Conservation (phyloP, 2,329 filamentous ascomycete genomes). For the Fusarium sacchari region DNA sequence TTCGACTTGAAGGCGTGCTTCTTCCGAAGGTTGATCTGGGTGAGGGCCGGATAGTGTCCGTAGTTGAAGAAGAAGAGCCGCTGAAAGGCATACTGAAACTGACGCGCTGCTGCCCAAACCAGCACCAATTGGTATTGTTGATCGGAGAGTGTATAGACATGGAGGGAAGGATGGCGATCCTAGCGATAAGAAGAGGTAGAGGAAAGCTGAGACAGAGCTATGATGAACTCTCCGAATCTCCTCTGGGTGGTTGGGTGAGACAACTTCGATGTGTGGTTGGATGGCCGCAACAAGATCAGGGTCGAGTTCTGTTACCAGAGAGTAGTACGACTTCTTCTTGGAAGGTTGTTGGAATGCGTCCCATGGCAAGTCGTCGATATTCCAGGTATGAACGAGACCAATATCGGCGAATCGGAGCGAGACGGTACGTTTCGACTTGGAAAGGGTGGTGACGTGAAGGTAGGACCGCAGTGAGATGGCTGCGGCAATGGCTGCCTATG, state of each 20-base stretch:
- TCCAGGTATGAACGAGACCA: conserved; percentile 88
- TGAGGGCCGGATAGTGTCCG: conserved; percentile 90
- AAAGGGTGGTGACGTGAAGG: conserved; percentile 92
- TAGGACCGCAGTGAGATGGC: conserved; percentile 96
- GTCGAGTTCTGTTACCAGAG: conserved; percentile 85
- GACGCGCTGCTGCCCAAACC: conserved; percentile 95
- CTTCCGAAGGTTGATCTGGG: conserved; percentile 86
- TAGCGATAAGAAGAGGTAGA: conserved; percentile 92
- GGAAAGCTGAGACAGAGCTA: conserved; percentile 82
- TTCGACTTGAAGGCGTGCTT: conserved; percentile 90
- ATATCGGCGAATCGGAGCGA: conserved; percentile 92
- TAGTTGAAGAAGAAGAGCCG: conserved; percentile 87
- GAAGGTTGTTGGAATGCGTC: conserved; percentile 77
- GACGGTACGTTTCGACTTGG: conserved; percentile 89
- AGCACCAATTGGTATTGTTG: conserved; percentile 91
- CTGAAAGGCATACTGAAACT: conserved; percentile 87
- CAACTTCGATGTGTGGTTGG: conserved; percentile 77
- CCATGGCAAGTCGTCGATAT: conserved; percentile 94
- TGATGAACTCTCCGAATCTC: conserved; percentile 85
- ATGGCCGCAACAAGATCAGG: conserved; percentile 82
- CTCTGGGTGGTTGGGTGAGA: conserved; percentile 74
- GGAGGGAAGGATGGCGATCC: conserved; percentile 81
- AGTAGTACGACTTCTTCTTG: conserved; percentile 97
- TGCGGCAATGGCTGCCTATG: conserved; percentile 87
- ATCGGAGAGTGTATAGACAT: conserved; percentile 89